Evolutionary conservation across 2,329 filamentous ascomycete genomes (phyloP).

Genomic region (Diaporthe humulicola): DNA sequence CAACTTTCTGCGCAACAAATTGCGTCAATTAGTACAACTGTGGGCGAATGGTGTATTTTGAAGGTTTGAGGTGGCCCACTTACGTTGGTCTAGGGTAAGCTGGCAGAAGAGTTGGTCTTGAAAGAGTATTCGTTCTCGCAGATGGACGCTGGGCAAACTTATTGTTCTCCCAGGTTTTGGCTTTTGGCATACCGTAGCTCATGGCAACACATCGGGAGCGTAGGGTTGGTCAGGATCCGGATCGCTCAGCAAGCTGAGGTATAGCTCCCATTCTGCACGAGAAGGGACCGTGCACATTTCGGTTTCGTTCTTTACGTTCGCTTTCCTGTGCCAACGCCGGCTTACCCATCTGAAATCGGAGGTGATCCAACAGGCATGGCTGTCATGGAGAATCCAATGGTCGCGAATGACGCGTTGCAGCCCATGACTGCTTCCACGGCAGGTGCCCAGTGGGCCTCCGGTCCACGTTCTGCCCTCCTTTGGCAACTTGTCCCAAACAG

Average conservation of each 20-base stretch:
- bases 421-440: neutral
- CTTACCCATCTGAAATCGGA: neutral
- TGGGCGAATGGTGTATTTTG: too few species aligned
- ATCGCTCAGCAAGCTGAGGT: neutral
- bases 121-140: rapidly evolving
- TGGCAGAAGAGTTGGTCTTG: neutral
- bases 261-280: neutral
- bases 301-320: neutral
- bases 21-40: neutral
- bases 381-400: neutral
- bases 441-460: neutral
- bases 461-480: neutral
- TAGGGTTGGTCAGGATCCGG: neutral
- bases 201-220: neutral
- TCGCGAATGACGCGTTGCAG: neutral
- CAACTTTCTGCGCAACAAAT: neutral
- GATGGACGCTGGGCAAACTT: neutral
- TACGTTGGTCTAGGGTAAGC: neutral
- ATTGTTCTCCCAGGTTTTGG: neutral
- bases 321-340: neutral
- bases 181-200: neutral
- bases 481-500: neutral
- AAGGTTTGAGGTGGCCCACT: neutral
- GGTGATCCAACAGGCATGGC: neutral
- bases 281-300: neutral